Evolutionary conservation across 441 rosid genomes (phyloP), one percentile per base, ranked within the genome.

Genomic region (Euphorbia neoarborescens): DNA sequence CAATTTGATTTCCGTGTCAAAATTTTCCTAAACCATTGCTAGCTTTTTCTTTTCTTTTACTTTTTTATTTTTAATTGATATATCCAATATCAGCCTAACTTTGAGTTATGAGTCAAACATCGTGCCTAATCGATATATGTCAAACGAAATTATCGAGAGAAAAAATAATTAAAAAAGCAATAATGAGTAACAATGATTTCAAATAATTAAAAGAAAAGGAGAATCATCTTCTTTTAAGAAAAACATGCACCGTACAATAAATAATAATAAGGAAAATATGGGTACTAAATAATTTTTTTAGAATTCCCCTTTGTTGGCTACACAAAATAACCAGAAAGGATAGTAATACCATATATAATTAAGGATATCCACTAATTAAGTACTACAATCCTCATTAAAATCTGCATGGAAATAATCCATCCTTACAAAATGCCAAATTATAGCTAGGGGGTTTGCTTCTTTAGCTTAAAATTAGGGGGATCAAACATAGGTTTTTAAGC

Each of bases 181-280:
- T 78, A 56, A 56, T 17, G 38, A 69, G 32, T 66, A 81, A 61
- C 67, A 82, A 84, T 77, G 77, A 81, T 74, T 75, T 77, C 65
- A 70, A 73, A 60, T 48, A 68, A 79, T 66, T 71, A 78, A 74
- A 77, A 78, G 74, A 78, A 80, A 74, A 79, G 75, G 78, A 77
- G 82, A 82, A 77, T 79, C 74, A 82, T 84, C 88, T 83, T 85
- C 88, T 84, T 87, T 85, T 81, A 81, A 85, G 86, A 87, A 88
- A 89, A 86, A 82, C 89, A 87, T 80, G 83, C 75, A 70, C 71
- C 81, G 77, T 87, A 84, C 85, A 84, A 76, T 80, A 79, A 75
- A 72, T 76, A 77, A 76, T 1, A 48, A 1, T 48, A 48, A 14
- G 3, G 6, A 4, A 19, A 48, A 53, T 20, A 7, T 25, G 50